Evolutionary conservation across 805 yeast genomes (phyloP).

Genomic region (Kluyveromyces starmeri): DNA sequence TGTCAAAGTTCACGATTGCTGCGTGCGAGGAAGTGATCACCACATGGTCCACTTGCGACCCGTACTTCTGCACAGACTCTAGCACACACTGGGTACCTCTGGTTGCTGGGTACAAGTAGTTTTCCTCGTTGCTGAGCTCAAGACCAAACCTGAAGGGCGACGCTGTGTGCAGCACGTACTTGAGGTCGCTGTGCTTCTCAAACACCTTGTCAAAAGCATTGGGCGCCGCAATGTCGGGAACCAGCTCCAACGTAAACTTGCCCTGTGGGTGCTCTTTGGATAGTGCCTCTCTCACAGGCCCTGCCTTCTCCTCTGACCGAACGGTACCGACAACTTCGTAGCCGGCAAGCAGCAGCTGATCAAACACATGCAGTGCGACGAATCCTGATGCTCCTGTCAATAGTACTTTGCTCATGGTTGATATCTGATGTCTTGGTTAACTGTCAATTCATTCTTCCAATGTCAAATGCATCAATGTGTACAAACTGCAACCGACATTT

Average conservation of each 20-base stretch:
- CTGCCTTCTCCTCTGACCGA: conserved; percentile 33
- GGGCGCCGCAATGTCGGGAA: conserved; percentile 38
- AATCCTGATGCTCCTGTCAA: conserved; percentile 44
- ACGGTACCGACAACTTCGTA: conserved; percentile 40
- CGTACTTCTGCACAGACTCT: conserved; percentile 36
- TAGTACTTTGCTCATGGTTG: conserved; percentile 23
- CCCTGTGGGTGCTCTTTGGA: conserved; percentile 25
- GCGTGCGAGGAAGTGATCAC: conserved; percentile 48
- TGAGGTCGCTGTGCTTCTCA: conserved; percentile 38
- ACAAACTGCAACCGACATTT: no score
- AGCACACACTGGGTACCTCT: conserved; percentile 47
- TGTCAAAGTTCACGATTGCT: conserved; percentile 33
- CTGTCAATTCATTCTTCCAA: no score
- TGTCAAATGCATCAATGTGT: no score
- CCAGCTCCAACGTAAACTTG: conserved; percentile 36
- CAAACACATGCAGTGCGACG: conserved; percentile 38
- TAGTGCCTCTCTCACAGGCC: conserved; percentile 23
- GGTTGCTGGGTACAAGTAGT: conserved; percentile 47
- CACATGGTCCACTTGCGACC: conserved; percentile 37
- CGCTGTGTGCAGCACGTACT: conserved; percentile 52
- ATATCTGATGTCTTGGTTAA: no score
- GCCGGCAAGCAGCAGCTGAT: conserved; percentile 31
- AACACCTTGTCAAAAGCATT: conserved; percentile 40
- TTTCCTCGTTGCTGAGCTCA: conserved; percentile 37
- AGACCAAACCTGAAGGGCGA: conserved; percentile 45